Conservation (phyloP, 495 filamentous ascomycete species). For the Penicillium angulare region DNA sequence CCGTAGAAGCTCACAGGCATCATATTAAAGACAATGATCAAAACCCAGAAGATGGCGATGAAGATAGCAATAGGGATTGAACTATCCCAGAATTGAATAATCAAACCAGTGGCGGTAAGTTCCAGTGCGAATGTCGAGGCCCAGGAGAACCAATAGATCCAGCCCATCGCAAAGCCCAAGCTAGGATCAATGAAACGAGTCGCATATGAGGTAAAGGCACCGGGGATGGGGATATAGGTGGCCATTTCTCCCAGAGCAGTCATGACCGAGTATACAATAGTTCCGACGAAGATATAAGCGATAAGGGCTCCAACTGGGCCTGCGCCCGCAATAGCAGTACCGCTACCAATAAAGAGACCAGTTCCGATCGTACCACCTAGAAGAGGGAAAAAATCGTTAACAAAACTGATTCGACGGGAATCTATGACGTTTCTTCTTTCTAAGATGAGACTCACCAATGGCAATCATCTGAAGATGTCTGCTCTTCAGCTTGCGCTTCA, state of each 20-base stretch:
- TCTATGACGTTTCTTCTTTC: not conserved
- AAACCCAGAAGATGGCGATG: constrained; percentile 72
- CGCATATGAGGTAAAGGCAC: constrained; percentile 73
- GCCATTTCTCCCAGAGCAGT: constrained; percentile 67
- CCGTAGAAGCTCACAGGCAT: constrained; percentile 58
- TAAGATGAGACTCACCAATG: constrained; percentile 53
- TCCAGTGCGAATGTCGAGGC: constrained; percentile 72
- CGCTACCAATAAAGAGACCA: constrained; percentile 76
- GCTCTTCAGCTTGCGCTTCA: constrained; percentile 64
- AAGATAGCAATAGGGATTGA: constrained; percentile 63
- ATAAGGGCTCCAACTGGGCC: constrained; percentile 71
- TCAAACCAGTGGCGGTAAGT: constrained; percentile 68
- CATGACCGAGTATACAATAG: constrained; percentile 61
- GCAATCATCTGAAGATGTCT: constrained; percentile 75
- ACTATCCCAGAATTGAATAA: constrained; percentile 73
- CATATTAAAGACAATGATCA: constrained; percentile 66
- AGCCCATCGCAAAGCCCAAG: constrained; percentile 77
- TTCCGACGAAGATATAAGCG: constrained; percentile 63
- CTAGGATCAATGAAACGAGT: constrained; percentile 70
- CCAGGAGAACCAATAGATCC: constrained; percentile 69
- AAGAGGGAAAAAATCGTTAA: constrained; percentile 53
- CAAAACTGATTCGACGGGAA: constrained; percentile 31
- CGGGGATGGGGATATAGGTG: constrained; percentile 74
- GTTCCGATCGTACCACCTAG: constrained; percentile 77
- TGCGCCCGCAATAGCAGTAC: constrained; percentile 60